Evolutionary conservation across 768 basidiomycete species (phyloP), one percentile per base, ranked within the genome.

Genomic region (Hericium erinaceus): DNA sequence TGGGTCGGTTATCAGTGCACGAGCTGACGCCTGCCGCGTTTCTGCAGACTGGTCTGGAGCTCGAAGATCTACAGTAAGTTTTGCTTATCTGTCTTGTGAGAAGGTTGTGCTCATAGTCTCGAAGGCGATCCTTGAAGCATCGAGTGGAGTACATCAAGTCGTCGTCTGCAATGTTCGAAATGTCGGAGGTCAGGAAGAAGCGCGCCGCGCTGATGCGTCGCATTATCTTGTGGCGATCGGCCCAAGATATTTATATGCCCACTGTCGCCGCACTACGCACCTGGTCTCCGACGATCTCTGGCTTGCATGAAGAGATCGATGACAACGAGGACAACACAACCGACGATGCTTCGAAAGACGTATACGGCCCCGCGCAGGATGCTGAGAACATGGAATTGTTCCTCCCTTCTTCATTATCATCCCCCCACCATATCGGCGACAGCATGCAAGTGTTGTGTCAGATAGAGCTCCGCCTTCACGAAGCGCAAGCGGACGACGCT

Each of bases 21-120:
- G 54, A 64, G 0, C 55, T 65, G 11, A 59, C 58, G 0, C 61
- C 64, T 0, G 56, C 52, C 8, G 37, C 52, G 1, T 67, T 68
- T 39, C 24, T 68, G 0, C 52, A 57, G 2, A 55, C 58, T 2
- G 66, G 66, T 1, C 38, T 68, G 1, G 66, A 68, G 12, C 18
- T 68, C 1, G 64, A 67, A 49, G 64, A 67, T 4, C 53, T 63
- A 22, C 67, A 68, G 67, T 68, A 44, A 16, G 67, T 63, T 33
- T 33, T 8, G 28, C 5, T 4, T 33, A 33, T 33, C 8, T 33
- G 28, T 5, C 8, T 33, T 22, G 22, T 22, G 22, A 22, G 22
- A 22, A 22, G 22, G 28, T 33, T 33, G 28, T 33, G 28, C 28
- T 33, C 5, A 33, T 8, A 10, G 1, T 24, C 13, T 10, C 12